phyloP scores from a whole-genome alignment of 805 yeast genomes.

The Pichia eremophila region DNA sequence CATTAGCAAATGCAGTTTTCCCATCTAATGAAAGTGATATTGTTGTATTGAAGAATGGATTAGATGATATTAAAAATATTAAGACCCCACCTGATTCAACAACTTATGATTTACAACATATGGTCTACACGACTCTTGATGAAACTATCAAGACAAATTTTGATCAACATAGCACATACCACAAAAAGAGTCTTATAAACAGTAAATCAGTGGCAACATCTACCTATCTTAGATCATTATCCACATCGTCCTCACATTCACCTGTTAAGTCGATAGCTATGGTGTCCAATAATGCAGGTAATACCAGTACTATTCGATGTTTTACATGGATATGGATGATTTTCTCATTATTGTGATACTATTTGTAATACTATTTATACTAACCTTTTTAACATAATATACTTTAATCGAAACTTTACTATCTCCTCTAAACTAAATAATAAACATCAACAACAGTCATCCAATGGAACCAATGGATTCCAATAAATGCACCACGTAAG shows the following conservation, averaged over 20 bases:
- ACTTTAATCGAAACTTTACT: too few relatives aligned
- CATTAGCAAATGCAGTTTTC: constrained; percentile 36
- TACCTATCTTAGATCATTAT: background rate
- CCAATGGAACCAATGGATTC: too few relatives aligned
- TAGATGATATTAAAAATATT: constrained; percentile 23
- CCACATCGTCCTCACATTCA: background rate
- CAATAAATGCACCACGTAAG: too few relatives aligned
- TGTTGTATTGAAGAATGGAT: constrained; percentile 18
- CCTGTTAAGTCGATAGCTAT: too few relatives aligned
- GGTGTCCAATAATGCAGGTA: too few relatives aligned
- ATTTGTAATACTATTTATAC: too few relatives aligned
- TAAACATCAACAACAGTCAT: too few relatives aligned
- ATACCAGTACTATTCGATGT: too few relatives aligned
- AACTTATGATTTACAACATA: constrained; percentile 7
- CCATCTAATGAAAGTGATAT: constrained; percentile 26
- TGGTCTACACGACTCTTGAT: background rate
- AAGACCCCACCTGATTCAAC: background rate
- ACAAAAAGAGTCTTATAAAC: background rate
- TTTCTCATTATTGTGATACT: too few relatives aligned
- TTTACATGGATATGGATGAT: too few relatives aligned
- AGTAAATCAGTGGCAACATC: background rate
- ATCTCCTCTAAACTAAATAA: too few relatives aligned
- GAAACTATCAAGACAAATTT: background rate
- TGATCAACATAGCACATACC: background rate
- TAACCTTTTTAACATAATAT: too few relatives aligned